Percentiles rank a stretch among this genome's conserved stretches.
These are phyloP conservation scores for Penicillium sp. DNA, from an alignment of 2,329 filamentous ascomycete species.

Conservation along the genomic window DNA sequence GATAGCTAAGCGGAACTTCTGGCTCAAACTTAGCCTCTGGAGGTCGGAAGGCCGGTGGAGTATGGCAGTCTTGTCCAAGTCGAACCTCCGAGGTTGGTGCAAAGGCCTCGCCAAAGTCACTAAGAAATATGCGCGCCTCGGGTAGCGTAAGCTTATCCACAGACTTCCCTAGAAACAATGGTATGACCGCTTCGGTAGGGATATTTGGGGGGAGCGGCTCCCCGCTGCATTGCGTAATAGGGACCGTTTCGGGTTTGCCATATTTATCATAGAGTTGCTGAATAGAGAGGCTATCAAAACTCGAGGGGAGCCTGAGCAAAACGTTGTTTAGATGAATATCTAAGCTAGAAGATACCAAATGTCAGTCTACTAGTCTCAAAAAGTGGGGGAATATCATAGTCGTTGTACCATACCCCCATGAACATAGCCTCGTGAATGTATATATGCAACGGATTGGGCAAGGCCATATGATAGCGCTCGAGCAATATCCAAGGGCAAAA, in stretches of 20 bases:
- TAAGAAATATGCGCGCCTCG: slow-evolving; percentile 30
- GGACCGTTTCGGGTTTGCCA: slow-evolving; percentile 27
- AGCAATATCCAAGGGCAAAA: slow-evolving; percentile 28
- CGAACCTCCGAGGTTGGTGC: slow-evolving; percentile 1
- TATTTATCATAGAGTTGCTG: slow-evolving; percentile 31
- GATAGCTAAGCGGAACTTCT: slow-evolving; percentile 14
- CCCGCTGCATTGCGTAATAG: slow-evolving; percentile 23
- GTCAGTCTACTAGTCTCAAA: background rate
- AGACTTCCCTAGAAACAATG: slow-evolving; percentile 28
- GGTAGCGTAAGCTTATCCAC: slow-evolving; percentile 26
- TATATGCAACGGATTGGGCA: slow-evolving; percentile 14
- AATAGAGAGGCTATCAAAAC: slow-evolving; percentile 28
- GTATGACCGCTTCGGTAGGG: slow-evolving; percentile 26
- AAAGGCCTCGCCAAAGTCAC: slow-evolving; percentile 37
- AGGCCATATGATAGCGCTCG: slow-evolving; percentile 23
- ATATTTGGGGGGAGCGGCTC: slow-evolving; percentile 23
- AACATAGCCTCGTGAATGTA: slow-evolving; percentile 26
- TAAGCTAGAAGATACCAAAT: slow-evolving; percentile 5
- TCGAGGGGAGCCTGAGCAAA: slow-evolving; percentile 22
- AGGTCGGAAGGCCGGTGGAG: slow-evolving; percentile 11
- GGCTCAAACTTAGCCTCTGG: slow-evolving; percentile 27
- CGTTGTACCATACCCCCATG: slow-evolving; percentile 19
- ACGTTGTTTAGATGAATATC: slow-evolving; percentile 31
- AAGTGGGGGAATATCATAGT: background rate
- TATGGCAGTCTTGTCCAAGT: slow-evolving; percentile 18